Evolutionary conservation across 352 stramenopile genomes (phyloP), one percentile per base, ranked within the genome.

Genomic region (Pythium catenulatum): DNA sequence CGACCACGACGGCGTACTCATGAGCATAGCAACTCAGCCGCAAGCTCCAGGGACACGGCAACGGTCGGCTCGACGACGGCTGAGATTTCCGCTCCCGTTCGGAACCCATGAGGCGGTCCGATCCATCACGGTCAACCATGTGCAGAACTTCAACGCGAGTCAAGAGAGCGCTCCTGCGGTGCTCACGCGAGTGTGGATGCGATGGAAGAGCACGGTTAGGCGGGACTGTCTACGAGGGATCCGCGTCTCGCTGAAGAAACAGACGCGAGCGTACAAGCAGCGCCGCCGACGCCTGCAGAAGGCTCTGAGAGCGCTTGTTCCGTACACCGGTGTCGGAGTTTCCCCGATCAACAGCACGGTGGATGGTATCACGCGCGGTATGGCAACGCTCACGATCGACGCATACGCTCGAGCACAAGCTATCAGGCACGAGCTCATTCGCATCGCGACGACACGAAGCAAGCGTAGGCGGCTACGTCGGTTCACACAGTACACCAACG

Each of bases 51-150:
- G 34, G 37, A 14, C 5, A 25, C 1, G 27, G n/a, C 25, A 39
- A 32, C n/a, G 56, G 1, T 52, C 23, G 34, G 11, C 21, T 3
- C 15, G 46, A 14, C 59, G 45, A 25, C 43, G 54, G 2, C 25
- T 85, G 0, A 25, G 41, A 23, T 85, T 79, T 21, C 78, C 78
- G 8, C 43, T 85, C 4, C 75, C 75, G 9, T 54, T 50, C 34
- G 70, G 70, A 2, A 56, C 23, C n/a, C 9, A 14, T 9, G 54
- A 80, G 11, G 23, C n/a, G 25, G 34, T 70, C 54, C 34, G 14
- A 2, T 36, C 2, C 15, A n/a, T 70, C 8, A 58, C 36, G 14
- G 4, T 23, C 2, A 13, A 19, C 5, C 27, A 25, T 14, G 4
- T 80, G 25, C 21, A 48, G 6, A 9, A 17, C 54, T 43, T 48